A percentile compares a stretch with the other conserved stretches of the same genome.
Evolutionary conservation across 352 stramenopile species (phyloP).

Genomic region (Globisporangium abappressorium): DNA sequence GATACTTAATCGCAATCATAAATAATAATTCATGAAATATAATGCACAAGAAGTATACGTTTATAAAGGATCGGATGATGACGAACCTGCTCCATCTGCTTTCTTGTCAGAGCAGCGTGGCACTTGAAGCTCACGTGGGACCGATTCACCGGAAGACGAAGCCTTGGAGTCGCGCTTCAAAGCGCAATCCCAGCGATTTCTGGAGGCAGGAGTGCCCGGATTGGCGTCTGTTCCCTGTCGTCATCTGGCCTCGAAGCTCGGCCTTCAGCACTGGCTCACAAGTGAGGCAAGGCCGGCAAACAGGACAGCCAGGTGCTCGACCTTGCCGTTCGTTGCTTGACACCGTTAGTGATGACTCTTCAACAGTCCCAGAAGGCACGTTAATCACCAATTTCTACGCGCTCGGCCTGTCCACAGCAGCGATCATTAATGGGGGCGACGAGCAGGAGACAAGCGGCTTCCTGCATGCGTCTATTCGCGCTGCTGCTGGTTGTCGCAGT

Average conservation of each 20-base stretch:
- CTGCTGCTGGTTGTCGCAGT: background rate
- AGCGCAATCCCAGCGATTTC: background rate
- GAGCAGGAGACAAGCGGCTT: background rate
- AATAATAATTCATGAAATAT: background rate
- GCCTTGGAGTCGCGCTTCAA: background rate
- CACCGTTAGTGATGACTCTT: background rate
- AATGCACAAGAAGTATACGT: background rate
- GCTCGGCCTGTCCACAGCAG: background rate
- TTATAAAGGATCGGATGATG: background rate
- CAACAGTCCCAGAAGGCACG: background rate
- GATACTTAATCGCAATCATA: background rate
- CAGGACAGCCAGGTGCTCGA: background rate
- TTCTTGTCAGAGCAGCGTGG: background rate
- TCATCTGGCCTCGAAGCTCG: background rate
- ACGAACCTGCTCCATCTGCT: background rate
- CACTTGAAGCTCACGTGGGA: background rate
- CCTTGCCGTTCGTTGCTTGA: background rate
- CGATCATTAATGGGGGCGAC: background rate
- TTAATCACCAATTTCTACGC: background rate
- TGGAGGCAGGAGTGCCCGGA: background rate
- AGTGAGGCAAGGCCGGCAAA: background rate
- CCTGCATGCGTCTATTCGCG: background rate
- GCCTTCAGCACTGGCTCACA: background rate
- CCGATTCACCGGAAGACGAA: background rate
- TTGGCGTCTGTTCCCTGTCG: background rate